Percentiles rank a stretch among this genome's conserved stretches.
Conservation (phyloP, 2,329 filamentous ascomycete species). For the Emericellopsis cladophorae region DNA sequence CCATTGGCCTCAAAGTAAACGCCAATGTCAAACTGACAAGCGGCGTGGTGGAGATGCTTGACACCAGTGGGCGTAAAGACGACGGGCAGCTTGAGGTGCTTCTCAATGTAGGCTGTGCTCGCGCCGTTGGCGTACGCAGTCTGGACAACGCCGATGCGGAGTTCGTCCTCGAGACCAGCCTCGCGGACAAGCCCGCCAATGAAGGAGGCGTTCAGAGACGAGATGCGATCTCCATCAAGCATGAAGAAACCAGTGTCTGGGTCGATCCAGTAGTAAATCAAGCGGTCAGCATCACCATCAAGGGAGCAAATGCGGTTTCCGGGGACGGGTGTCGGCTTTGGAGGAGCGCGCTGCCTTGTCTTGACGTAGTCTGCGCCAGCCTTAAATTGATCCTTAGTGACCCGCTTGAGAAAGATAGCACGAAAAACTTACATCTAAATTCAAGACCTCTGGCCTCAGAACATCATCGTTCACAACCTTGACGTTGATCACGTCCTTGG, state of each 20-base stretch:
- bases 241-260: slow-evolving; percentile 76
- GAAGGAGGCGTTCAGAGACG: slow-evolving; percentile 85
- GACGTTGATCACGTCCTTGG: slow-evolving; percentile 63
- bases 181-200: slow-evolving; percentile 77
- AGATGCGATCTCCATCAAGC: slow-evolving; percentile 92
- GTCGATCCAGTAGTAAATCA: slow-evolving; percentile 91
- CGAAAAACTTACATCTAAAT: slow-evolving; percentile 56
- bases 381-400: slow-evolving; percentile 24
- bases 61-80: slow-evolving; percentile 92
- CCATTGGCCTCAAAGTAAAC: slow-evolving; percentile 99
- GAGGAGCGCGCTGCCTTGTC: slow-evolving; percentile 85
- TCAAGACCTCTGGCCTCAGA: slow-evolving; percentile 76
- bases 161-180: slow-evolving; percentile 64
- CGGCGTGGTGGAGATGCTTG: slow-evolving; percentile 96
- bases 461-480: slow-evolving; percentile 90
- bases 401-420: background rate
- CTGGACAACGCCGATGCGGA: slow-evolving; percentile 90
- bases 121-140: slow-evolving; percentile 97
- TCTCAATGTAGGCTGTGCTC: slow-evolving; percentile 82
- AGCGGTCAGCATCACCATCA: slow-evolving; percentile 88
- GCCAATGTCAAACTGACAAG: slow-evolving; percentile 84
- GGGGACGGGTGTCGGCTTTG: slow-evolving; percentile 62
- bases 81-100: slow-evolving; percentile 77
- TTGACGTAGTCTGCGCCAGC: slow-evolving; percentile 97
- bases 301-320: slow-evolving; percentile 79